Percentiles rank a stretch among this genome's conserved stretches.
Conservation (phyloP, 257 asterid genomes). For the Salvia hispanica region DNA sequence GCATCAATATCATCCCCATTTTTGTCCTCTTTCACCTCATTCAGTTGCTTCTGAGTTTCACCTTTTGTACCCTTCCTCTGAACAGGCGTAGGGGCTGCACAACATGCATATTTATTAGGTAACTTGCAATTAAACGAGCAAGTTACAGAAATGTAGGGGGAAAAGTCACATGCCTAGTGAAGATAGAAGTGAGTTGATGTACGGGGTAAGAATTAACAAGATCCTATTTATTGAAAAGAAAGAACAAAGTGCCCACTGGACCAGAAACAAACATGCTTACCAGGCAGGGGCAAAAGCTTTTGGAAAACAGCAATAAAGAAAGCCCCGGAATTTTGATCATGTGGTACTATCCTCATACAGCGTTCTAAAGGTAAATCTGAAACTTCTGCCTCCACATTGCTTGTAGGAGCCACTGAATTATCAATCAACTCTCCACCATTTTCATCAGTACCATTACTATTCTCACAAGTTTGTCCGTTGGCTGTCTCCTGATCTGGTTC, state of each 20-base stretch:
- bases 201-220: not conserved
- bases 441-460: slow-evolving; percentile 36
- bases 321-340: slow-evolving; percentile 97
- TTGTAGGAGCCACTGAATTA: slow-evolving; percentile 40
- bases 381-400: slow-evolving; percentile 62
- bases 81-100: slow-evolving; percentile 41
- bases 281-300: slow-evolving; percentile 66
- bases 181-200: not conserved
- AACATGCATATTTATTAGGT: slow-evolving; percentile 13
- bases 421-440: slow-evolving; percentile 36
- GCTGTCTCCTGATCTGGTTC: slow-evolving; percentile 43
- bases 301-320: slow-evolving; percentile 92
- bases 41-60: slow-evolving; percentile 39
- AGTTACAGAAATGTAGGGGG: slow-evolving; percentile 8
- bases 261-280: slow-evolving; percentile 39
- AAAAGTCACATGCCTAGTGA: not conserved
- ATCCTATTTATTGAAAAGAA: not conserved
- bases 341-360: slow-evolving; percentile 97
- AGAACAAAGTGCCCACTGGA: not conserved
- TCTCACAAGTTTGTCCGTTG: slow-evolving; percentile 32
- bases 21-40: slow-evolving; percentile 48
- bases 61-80: slow-evolving; percentile 48
- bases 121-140: slow-evolving; percentile 22
- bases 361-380: slow-evolving; percentile 81
- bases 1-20: slow-evolving; percentile 37